A percentile compares a stretch with the other conserved stretches of the same genome.
These are phyloP conservation scores for Wickerhamomyces sydowiorum DNA, from an alignment of 805 yeast genomes.

Conservation along the genomic window DNA sequence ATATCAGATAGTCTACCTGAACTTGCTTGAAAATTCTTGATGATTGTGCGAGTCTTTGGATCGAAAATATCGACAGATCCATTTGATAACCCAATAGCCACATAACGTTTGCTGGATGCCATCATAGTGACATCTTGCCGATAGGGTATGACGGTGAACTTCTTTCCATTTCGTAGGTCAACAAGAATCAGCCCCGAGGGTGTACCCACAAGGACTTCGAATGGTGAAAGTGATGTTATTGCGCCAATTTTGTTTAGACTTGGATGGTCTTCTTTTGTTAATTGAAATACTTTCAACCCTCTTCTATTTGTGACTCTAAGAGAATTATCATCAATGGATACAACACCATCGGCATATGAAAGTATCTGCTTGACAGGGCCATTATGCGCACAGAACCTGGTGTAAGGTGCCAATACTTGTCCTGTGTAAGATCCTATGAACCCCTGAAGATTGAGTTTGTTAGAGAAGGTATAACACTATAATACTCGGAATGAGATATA, in stretches of 20 bases:
- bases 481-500: conserved; percentile 30
- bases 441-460: conserved; percentile 22
- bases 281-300: conserved; percentile 41
- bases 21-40: conserved; percentile 54
- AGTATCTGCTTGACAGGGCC: conserved; percentile 46
- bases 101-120: conserved; percentile 44
- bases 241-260: conserved; percentile 29
- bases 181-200: conserved; percentile 33
- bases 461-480: neutral
- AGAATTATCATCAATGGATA: conserved; percentile 47
- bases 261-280: conserved; percentile 25
- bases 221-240: conserved; percentile 26
- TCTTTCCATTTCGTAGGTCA: conserved; percentile 34
- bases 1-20: conserved; percentile 57
- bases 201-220: conserved; percentile 41
- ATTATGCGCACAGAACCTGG: conserved; percentile 49
- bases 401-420: conserved; percentile 46
- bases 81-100: conserved; percentile 51
- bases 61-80: conserved; percentile 66
- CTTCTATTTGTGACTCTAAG: conserved; percentile 50
- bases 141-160: conserved; percentile 35
- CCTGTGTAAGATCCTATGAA: conserved; percentile 37
- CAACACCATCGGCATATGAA: conserved; percentile 49
- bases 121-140: conserved; percentile 40
- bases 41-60: conserved; percentile 39